Evolutionary conservation across 1,284 basidiomycete genomes (phyloP), one percentile per base, ranked within the genome.

Genomic region (Microbotryum intermedium): DNA sequence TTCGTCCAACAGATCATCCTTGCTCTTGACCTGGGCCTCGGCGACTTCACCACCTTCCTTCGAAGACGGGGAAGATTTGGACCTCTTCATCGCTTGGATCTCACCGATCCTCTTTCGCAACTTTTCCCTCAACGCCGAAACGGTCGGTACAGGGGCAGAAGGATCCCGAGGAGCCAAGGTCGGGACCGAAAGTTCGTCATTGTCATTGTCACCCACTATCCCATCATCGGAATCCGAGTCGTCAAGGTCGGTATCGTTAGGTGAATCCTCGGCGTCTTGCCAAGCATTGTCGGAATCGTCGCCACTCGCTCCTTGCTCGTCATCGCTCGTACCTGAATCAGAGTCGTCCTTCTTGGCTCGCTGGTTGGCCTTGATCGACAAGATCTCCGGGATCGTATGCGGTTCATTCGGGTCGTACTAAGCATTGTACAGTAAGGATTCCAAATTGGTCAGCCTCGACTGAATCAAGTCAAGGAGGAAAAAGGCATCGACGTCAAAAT

Each of bases 391-490:
- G 39, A 90, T 80, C 9, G 86, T 86, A 74, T 88, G 87, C 71
- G 90, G 81, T 76, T 93, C 91, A 6, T 84, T 84, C 2, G 91
- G 91, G 74, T 95, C 90, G 67, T 94, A 86, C 90, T 93, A 69
- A 20, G 30, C 28, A 23, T 49, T 10, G 25, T n/a, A 10, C 25
- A 16, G 9, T 11, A n/a, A 25, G 6, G 18, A 5, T n/a, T n/a
- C n/a, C n/a, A n/a, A n/a, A n/a, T n/a, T n/a, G n/a, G n/a, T n/a
- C n/a, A n/a, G n/a, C n/a, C n/a, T 6, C 18, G 21, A 21, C 13
- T 21, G 28, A n/a, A 59, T 11, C 6, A 11, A 30, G 3, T 6
- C 6, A 7, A 6, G 7, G 8, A 25, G 28, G 9, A 25, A 52
- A 23, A 26, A 21, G 34, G 48, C 26, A 46, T 43, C 45, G 16